Conservation (phyloP, 495 filamentous ascomycete genomes). For the Penicillium coffeae region DNA sequence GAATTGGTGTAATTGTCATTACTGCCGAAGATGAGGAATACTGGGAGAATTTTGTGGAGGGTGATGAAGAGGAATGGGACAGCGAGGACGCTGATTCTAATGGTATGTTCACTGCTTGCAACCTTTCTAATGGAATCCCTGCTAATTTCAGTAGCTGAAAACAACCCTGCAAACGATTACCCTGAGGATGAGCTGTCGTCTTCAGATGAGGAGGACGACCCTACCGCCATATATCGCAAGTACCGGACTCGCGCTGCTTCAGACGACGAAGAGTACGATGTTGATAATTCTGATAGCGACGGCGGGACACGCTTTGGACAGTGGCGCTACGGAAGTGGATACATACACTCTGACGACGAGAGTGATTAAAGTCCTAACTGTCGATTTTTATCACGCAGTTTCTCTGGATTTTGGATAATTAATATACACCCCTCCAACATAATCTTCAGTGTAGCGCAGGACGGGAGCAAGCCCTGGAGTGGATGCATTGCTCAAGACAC, state of each 20-base stretch:
- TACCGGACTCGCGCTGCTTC: conserved; percentile 36
- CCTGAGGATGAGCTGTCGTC: conserved; percentile 61
- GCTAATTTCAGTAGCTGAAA: too few species aligned
- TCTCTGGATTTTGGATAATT: too few species aligned
- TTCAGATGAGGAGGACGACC: conserved; percentile 52
- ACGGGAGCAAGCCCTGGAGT: too few species aligned
- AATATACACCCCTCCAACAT: too few species aligned
- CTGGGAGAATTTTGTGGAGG: conserved; percentile 55
- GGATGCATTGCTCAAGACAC: too few species aligned
- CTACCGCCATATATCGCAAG: conserved; percentile 46
- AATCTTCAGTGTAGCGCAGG: too few species aligned
- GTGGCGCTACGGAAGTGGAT: conserved; percentile 14
- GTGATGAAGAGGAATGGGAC: conserved; percentile 54
- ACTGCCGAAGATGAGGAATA: conserved; percentile 53
- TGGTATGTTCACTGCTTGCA: conserved; percentile 40
- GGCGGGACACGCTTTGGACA: conserved; percentile 20
- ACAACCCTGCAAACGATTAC: conserved; percentile 64
- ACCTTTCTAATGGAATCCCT: background rate
- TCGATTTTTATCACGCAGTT: too few species aligned
- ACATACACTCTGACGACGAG: conserved; percentile 36
- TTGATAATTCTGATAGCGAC: conserved; percentile 48
- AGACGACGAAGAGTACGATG: conserved; percentile 56
- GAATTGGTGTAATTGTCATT: conserved; percentile 58
- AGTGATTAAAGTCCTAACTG: conserved; percentile 2
- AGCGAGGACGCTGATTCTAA: conserved; percentile 62